A percentile compares a stretch with the other conserved stretches of the same genome.
These are phyloP conservation scores for Capsicum pubescens DNA, from an alignment of 257 asterid species.

Conservation along the genomic window DNA sequence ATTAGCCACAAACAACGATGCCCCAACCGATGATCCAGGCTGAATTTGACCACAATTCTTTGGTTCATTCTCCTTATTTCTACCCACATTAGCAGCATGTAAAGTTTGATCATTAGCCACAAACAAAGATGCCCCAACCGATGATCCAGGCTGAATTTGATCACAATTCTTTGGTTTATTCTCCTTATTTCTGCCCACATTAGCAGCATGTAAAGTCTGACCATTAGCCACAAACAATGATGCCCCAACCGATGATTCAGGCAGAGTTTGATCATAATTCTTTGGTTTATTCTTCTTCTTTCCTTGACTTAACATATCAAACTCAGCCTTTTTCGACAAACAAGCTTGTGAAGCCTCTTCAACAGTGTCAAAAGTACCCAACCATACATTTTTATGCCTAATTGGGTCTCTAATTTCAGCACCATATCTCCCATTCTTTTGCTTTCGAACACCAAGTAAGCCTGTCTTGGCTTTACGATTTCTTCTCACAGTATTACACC, in stretches of 20 bases:
- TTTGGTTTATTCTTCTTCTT: not conserved
- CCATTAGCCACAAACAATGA: not conserved
- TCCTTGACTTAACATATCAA: not conserved
- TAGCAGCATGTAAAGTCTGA: not conserved
- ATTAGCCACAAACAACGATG: not conserved
- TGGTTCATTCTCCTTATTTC: not conserved
- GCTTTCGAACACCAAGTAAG: constrained; percentile 6
- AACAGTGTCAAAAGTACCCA: constrained; percentile 14
- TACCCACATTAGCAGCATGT: not conserved
- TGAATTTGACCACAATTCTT: not conserved
- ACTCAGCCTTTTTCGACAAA: constrained; percentile 24
- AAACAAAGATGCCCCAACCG: not conserved
- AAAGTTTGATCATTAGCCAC: not conserved
- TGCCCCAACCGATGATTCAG: not conserved
- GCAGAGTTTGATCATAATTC: not conserved
- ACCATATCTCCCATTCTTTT: constrained; percentile 23
- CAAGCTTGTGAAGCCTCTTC: constrained; percentile 21
- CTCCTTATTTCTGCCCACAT: not conserved
- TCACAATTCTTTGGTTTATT: constrained; percentile 13
- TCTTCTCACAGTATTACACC: not conserved
- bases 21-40: not conserved
- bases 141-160: not conserved
- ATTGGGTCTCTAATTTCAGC: constrained; percentile 4
- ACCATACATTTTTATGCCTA: constrained; percentile 17
- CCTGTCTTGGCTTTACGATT: constrained; percentile 21